These are phyloP conservation scores for Sanghuangporus baumii DNA, from an alignment of 1,284 basidiomycete species.

Conservation along the genomic window DNA sequence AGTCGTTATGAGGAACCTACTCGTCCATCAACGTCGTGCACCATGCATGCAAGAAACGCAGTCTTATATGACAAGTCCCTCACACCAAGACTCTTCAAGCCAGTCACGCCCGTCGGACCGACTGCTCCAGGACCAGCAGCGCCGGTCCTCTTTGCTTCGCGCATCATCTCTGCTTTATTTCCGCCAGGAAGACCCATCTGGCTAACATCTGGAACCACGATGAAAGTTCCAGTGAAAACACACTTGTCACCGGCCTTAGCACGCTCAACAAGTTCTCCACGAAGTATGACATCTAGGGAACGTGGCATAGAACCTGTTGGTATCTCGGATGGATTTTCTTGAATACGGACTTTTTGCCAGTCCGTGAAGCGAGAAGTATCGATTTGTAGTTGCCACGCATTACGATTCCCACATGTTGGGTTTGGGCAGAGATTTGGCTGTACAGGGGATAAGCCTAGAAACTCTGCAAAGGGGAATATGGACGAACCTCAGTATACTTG, in stretches of 20 bases:
- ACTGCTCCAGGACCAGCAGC: conserved; percentile 56
- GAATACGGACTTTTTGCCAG: conserved; percentile 99
- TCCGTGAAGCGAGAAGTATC: conserved; percentile 97
- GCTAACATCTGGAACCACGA: conserved; percentile 97
- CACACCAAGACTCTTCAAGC: conserved; percentile 91
- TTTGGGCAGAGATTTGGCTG: conserved; percentile 94
- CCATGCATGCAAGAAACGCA: conserved; percentile 98
- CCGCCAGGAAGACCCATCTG: conserved; percentile 95
- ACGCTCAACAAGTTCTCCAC: conserved; percentile 92
- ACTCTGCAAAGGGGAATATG: neutral
- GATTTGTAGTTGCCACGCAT: conserved; percentile 91
- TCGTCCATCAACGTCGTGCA: conserved; percentile 81
- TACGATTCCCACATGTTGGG: conserved; percentile 86
- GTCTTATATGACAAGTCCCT: conserved; percentile 97
- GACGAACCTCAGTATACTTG: conserved; percentile 91
- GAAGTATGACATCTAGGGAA: conserved; percentile 90
- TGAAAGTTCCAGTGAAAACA: conserved; percentile 96
- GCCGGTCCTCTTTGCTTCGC: conserved; percentile 68
- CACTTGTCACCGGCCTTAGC: conserved; percentile 99
- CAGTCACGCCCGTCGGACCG: conserved; percentile 86
- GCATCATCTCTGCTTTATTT: conserved; percentile 85
- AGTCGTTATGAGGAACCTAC: conserved; percentile 40
- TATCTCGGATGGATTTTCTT: conserved; percentile 98
- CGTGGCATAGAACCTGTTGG: conserved; percentile 99
- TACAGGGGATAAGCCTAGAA: conserved; percentile 4